Percentiles rank a stretch among this genome's conserved stretches.
Conservation (phyloP, 2,329 filamentous ascomycete species). For the Colletotrichum echinochloae region DNA sequence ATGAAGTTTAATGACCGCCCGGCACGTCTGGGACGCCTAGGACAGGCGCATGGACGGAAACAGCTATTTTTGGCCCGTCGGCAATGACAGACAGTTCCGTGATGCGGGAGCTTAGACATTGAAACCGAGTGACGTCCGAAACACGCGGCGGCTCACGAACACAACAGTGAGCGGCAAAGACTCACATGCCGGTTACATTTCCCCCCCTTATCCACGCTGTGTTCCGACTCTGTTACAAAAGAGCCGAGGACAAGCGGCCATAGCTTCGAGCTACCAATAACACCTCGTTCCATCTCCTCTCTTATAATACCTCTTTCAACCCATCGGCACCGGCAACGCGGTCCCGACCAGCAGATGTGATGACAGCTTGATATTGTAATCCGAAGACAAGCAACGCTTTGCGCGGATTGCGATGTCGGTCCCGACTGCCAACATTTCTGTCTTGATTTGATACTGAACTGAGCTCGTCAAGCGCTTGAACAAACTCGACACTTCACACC, state of each 20-base stretch:
- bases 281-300: slow-evolving; percentile 11
- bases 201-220: neutral
- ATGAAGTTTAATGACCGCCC: neutral
- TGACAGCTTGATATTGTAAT: neutral
- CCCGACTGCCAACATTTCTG: no score
- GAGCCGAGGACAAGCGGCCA: slow-evolving; percentile 1
- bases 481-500: neutral
- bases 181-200: neutral
- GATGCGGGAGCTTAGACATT: neutral
- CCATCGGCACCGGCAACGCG: slow-evolving; percentile 36
- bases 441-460: neutral
- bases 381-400: neutral
- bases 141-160: neutral
- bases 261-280: neutral
- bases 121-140: neutral
- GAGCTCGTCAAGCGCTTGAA: neutral
- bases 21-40: neutral
- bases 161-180: neutral
- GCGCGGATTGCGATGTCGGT: no score
- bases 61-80: neutral
- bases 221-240: neutral
- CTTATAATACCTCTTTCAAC: neutral
- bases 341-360: no score
- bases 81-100: neutral
- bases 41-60: neutral